A percentile compares a stretch with the other conserved stretches of the same genome.
Evolutionary conservation across 345 rosid genomes (phyloP).

Genomic region (Rubroshorea leprosula): DNA sequence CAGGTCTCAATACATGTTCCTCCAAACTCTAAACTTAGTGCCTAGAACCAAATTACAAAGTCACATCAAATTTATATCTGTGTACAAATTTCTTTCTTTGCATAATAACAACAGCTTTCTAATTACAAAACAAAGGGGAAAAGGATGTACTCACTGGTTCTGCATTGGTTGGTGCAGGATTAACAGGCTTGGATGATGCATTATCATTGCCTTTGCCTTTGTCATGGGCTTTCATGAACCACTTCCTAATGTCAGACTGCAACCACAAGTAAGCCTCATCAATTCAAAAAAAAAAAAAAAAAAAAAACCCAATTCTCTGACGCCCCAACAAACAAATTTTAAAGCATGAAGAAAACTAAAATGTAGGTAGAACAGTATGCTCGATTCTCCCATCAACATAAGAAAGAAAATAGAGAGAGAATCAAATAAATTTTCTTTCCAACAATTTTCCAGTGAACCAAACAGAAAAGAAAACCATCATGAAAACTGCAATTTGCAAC

Average conservation of each 20-base stretch:
- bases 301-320: too few species aligned
- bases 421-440: not conserved
- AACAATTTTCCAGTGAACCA: not conserved
- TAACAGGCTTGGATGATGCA: conserved; percentile 33
- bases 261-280: too few species aligned
- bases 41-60: not conserved
- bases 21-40: not conserved
- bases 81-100: too few species aligned
- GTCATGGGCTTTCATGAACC: conserved; percentile 92
- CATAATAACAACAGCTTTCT: too few species aligned
- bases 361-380: too few species aligned
- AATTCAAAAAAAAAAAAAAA: too few species aligned
- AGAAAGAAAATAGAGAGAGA: too few species aligned
- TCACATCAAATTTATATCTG: too few species aligned
- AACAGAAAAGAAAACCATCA: not conserved
- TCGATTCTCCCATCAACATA: too few species aligned
- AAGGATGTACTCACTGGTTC: conserved; percentile 41
- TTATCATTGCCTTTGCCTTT: conserved; percentile 49
- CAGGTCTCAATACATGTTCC: too few species aligned
- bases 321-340: too few species aligned
- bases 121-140: not conserved
- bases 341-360: too few species aligned
- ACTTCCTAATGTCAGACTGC: conserved; percentile 97
- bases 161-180: conserved; percentile 35
- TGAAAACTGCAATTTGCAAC: not conserved